Evolutionary conservation across 768 basidiomycete species (phyloP).

Genomic region (Xerocomellus intermedius): DNA sequence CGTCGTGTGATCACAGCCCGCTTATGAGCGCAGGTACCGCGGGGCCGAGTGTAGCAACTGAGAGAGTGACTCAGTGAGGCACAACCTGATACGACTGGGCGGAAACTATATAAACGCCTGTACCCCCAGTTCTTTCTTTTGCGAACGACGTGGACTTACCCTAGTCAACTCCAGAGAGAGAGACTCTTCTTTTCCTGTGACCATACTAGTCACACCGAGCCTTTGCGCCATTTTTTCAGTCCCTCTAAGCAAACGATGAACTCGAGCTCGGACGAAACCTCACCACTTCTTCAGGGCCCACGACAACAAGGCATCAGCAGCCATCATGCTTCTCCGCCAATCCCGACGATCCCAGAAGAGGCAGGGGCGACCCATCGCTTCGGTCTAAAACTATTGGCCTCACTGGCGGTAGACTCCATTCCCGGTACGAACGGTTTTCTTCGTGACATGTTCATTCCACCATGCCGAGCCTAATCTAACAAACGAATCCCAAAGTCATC

Average conservation of each 20-base stretch:
- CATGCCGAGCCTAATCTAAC: not conserved
- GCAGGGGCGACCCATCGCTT: constrained; percentile 24
- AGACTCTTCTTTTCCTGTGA: too few relatives aligned
- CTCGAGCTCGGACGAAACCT: constrained; percentile 24
- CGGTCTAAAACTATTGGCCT: constrained; percentile 39
- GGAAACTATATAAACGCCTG: too few relatives aligned
- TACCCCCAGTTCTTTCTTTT: too few relatives aligned
- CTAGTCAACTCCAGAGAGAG: too few relatives aligned
- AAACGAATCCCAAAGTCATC: constrained; percentile 44
- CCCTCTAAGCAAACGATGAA: constrained; percentile 15
- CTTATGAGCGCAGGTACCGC: too few relatives aligned
- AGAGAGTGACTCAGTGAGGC: too few relatives aligned
- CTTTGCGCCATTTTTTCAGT: constrained; percentile 6
- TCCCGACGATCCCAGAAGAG: constrained; percentile 26
- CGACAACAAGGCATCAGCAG: constrained; percentile 5
- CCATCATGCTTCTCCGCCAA: constrained; percentile 12
- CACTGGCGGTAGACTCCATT: constrained; percentile 54
- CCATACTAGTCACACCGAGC: too few relatives aligned
- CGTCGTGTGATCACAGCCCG: too few relatives aligned
- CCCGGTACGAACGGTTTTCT: constrained; percentile 43
- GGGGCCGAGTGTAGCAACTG: too few relatives aligned
- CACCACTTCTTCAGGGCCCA: constrained; percentile 30
- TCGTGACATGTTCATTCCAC: not conserved
- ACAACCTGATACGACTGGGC: too few relatives aligned
- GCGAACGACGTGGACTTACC: too few relatives aligned